Conservation (phyloP, 148 eudicot species). For the Hydrangea macrophylla region DNA sequence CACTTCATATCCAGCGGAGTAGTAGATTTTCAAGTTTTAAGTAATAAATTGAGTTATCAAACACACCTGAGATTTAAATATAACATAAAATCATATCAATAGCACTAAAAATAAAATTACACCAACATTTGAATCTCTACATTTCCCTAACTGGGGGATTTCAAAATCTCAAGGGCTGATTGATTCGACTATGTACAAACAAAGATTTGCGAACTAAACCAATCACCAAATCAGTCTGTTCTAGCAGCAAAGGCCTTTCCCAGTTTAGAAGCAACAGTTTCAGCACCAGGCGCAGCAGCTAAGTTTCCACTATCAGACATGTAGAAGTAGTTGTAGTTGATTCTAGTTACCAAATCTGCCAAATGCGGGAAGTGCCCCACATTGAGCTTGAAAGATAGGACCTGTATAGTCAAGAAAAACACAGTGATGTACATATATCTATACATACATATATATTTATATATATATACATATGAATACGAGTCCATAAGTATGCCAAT, state of each 20-base stretch:
- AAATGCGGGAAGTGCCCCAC: conserved; percentile 94
- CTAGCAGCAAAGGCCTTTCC: conserved; percentile 42
- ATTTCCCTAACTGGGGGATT: not conserved
- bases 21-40: no score
- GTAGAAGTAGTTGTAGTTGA: conserved; percentile 86
- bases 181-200: not conserved
- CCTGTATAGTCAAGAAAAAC: conserved; percentile 43
- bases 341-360: conserved; percentile 87
- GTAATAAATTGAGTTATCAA: no score
- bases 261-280: conserved; percentile 33
- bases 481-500: not conserved
- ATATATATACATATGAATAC: not conserved
- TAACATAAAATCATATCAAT: no score
- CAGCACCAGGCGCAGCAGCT: conserved; percentile 58
- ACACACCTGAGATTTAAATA: no score
- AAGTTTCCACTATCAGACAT: conserved; percentile 78
- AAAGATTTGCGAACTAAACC: not conserved
- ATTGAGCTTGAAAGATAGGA: conserved; percentile 85
- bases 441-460: not conserved
- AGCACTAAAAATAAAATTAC: no score
- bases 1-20: no score
- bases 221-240: conserved; percentile 22
- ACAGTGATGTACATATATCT: not conserved
- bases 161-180: not conserved
- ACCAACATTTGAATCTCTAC: no score